Evolutionary conservation across 441 rosid species (phyloP).

Genomic region (Arabidopsis lyrata): DNA sequence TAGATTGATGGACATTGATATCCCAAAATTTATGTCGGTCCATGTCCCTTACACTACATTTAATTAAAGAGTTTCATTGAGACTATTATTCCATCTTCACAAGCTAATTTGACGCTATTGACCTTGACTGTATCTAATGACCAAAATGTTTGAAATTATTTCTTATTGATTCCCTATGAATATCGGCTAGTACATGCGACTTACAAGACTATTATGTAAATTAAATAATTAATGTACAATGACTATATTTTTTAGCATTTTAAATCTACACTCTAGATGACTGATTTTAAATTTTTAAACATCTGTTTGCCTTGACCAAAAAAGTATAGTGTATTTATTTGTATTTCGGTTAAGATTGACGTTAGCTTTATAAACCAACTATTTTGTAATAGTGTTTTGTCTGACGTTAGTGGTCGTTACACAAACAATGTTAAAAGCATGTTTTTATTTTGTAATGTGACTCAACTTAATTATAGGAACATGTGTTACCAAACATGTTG

Average conservation of each 20-base stretch:
- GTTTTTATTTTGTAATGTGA: neutral
- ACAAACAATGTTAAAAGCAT: neutral
- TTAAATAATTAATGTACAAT: neutral
- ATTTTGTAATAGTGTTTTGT: neutral
- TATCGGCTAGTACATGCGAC: neutral
- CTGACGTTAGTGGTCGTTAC: neutral
- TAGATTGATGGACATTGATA: conserved; percentile 37
- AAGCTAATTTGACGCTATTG: conserved; percentile 24
- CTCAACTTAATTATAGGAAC: neutral
- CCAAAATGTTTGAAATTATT: neutral
- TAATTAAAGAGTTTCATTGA: conserved; percentile 23
- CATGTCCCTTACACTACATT: conserved; percentile 30
- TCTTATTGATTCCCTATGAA: neutral
- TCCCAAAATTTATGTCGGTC: conserved; percentile 39
- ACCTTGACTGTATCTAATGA: conserved; percentile 20
- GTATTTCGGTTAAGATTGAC: neutral
- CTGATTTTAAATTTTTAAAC: neutral
- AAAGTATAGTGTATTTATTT: neutral
- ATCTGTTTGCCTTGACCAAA: neutral
- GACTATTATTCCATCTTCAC: conserved; percentile 35
- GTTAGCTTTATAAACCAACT: neutral
- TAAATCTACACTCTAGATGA: neutral
- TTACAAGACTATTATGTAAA: neutral
- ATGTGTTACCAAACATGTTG: neutral
- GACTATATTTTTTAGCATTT: neutral